Evolutionary conservation across 306 rosid genomes (phyloP), one percentile per base, ranked within the genome.

Genomic region (Sindora glabra): DNA sequence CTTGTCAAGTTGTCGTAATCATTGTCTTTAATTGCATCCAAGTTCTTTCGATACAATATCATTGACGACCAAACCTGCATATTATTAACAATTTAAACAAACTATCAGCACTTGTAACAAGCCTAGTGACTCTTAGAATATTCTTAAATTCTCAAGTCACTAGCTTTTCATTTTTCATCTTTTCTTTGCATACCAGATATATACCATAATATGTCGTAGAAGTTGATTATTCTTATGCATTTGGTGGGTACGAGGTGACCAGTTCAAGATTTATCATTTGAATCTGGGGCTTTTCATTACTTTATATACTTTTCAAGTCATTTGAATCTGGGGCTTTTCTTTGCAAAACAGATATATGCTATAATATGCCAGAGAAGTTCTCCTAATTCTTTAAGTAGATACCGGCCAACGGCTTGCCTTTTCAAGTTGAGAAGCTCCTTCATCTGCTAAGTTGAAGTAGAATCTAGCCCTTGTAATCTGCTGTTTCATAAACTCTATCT

Each of bases 381-480:
- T 18, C 22, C 18, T 6, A 15, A 9, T 14, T 15, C 21, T 2
- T 17, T 7, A 10, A 24, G 22, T 37, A 22, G 25, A 10, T 82
- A 90, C 91, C 61, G 96, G 97, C 97, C 97, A 87, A 50, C 96
- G 95, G 73, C 97, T 90, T 5, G 71, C 86, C 56, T 90, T 85
- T 47, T 90, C 83, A 33, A 87, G 95, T 64, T 90, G 96, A 66
- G 84, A 85, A 64, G 94, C 95, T 54, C 95, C 95, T 66, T 77
- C 82, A 62, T 87, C 95, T 50, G 96, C 91, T 5, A 72, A 62
- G 25, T 79, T 71, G 84, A 83, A 87, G 65, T 85, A 87, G 54
- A 81, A 71, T 67, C 89, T 87, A 11, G 95, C 96, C 64, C 97
- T 82, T 24, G 63, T 65, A 46, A 90, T 87, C 63, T 90, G 96